Base-by-base conservation (phyloP, 345 rosid species). In the Camelina hispida region DNA sequence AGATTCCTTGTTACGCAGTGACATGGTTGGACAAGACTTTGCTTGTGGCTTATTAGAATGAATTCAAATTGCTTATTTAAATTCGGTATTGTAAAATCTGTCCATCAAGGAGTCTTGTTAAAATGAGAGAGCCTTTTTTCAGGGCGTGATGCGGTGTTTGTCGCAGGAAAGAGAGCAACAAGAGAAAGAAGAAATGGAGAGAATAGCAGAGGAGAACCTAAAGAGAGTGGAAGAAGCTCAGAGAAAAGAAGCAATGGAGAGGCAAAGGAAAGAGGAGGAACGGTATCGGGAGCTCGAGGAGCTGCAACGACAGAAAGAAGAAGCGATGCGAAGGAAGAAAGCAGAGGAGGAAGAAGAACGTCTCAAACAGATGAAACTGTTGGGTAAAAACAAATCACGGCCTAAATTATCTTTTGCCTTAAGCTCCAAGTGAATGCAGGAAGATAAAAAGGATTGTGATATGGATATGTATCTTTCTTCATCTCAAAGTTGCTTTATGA, bases 331-430 rank as follows among this genome's bases (percentile, higher is more conserved):
- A 72, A 82, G 88, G 84, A 92, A 88, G 88, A 90, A 89, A 73
- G 93, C 88, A n/a, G 90, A 90, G 81, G 96, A 95, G 85, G 99
- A 92, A 50, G 96, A 90, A 83, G 97, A 92, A 59, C 91, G 99
- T 11, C 57, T 56, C 17, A 89, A 92, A 58, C 98, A 90, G 88
- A 87, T 90, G 93, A 92, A 89, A 79, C 81, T 95, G 66, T 78
- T 95, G 83, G 99, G 99, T 47, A 95, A 95, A 89, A 95, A 95
- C 88, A 95, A 95, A 70, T 81, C 93, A 32, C 84, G 98, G 30
- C 98, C 99, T 0, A 95, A 95, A 81, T 80, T 95, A 59, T 95
- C 98, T 3, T 95, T 95, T 47, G 98, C 94, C 2, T 59, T 95
- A 7, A 91, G 95, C 68, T 85, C 97, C 30, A 94, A 94, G 83